A percentile compares a stretch with the other conserved stretches of the same genome.
Conservation (phyloP, 176 grass and related monocot species). For the Lolium rigidum region DNA sequence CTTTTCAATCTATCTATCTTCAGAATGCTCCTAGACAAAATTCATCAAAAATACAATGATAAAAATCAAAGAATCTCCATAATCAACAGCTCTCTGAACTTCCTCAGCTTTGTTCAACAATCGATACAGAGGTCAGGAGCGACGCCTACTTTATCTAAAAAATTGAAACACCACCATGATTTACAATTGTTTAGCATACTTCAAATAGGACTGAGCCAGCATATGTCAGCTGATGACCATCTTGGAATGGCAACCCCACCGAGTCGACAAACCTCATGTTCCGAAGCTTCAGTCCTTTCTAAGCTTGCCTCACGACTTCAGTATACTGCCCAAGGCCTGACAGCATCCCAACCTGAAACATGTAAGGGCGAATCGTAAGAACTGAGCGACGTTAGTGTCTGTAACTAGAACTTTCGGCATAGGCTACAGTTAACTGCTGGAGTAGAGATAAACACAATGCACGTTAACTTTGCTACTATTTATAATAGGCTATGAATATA, state of each 20-base stretch:
- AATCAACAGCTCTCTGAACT: no score
- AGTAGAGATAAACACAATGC: neutral
- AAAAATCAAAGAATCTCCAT: no score
- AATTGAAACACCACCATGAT: no score
- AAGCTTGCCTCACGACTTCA: slow-evolving; percentile 67
- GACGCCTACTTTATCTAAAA: no score
- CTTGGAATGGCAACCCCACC: slow-evolving; percentile 62
- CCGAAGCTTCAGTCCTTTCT: slow-evolving; percentile 61
- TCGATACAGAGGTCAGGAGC: no score
- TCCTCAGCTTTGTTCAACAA: no score
- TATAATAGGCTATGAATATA: no score
- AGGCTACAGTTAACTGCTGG: neutral
- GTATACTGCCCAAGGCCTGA: slow-evolving; percentile 78
- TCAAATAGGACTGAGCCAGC: no score
- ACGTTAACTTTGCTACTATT: neutral
- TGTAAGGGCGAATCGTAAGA: neutral
- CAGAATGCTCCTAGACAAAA: no score
- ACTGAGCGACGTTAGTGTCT: neutral
- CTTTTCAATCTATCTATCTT: no score
- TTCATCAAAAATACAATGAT: no score
- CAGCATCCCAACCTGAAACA: slow-evolving; percentile 67
- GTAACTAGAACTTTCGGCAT: neutral
- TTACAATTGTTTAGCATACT: slow-evolving; percentile 45
- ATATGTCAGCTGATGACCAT: slow-evolving; percentile 58
- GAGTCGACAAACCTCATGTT: slow-evolving; percentile 79